These are phyloP conservation scores for Smittium culicis DNA, from an alignment of 371 early-diverging fungal genomes.

Conservation along the genomic window DNA sequence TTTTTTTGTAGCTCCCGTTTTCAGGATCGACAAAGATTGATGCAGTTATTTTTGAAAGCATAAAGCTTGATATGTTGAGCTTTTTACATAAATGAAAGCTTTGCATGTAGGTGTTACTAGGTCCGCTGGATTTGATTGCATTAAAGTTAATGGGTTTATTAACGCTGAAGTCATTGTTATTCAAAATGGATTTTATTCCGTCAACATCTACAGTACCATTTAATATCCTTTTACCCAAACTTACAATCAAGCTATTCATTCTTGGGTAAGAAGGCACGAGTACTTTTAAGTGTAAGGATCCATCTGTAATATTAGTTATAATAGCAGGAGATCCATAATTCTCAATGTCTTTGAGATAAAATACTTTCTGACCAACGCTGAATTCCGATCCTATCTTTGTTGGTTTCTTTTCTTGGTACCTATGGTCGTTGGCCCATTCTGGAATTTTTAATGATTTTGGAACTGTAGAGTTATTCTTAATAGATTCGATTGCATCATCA, in stretches of 20 bases:
- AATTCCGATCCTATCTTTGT: conserved; percentile 36
- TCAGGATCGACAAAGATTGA: conserved; percentile 50
- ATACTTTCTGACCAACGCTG: conserved; percentile 47
- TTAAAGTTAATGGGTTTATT: neutral
- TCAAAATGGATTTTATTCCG: neutral
- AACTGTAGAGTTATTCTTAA: neutral
- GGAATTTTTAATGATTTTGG: neutral
- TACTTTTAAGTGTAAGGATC: neutral
- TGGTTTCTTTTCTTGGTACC: conserved; percentile 38
- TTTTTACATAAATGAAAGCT: conserved; percentile 47
- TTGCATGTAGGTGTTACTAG: conserved; percentile 42
- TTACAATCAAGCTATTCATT: neutral
- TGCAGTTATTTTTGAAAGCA: conserved; percentile 70
- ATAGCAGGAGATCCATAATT: conserved; percentile 61
- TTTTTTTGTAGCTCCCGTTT: conserved; percentile 31
- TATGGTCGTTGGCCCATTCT: conserved; percentile 40
- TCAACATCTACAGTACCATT: neutral
- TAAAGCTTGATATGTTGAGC: conserved; percentile 42
- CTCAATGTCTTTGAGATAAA: conserved; percentile 44
- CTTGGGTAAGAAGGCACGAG: neutral
- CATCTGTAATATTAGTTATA: conserved; percentile 36
- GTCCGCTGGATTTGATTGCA: neutral
- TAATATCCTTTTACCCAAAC: no score
- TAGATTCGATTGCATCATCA: neutral
- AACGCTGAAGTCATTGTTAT: neutral